Conservation (phyloP, 345 rosid species). For the Salix caprea region DNA sequence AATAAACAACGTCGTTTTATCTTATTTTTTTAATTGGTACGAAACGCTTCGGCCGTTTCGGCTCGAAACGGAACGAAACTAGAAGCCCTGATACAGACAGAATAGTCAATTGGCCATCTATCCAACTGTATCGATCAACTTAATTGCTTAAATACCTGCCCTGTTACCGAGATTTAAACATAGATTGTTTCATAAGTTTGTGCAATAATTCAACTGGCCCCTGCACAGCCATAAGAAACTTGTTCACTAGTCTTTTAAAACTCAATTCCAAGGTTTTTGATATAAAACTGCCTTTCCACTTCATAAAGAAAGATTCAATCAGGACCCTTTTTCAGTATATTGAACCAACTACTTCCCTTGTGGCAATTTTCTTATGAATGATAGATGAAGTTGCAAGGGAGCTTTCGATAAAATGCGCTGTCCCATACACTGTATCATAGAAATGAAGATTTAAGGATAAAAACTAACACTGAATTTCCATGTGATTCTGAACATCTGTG, state of each 20-base stretch:
- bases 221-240: background rate
- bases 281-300: background rate
- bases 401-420: background rate
- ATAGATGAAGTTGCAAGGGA: background rate
- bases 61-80: too few relatives aligned
- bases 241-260: background rate
- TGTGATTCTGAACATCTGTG: background rate
- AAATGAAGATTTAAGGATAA: background rate
- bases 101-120: background rate
- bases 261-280: background rate
- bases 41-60: too few relatives aligned
- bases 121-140: too few relatives aligned
- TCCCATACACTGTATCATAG: background rate
- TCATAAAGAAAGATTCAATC: background rate
- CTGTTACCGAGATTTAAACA: too few relatives aligned
- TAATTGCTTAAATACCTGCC: background rate
- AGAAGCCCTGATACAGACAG: too few relatives aligned
- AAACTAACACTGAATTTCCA: background rate
- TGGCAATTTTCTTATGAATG: background rate
- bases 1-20: too few relatives aligned
- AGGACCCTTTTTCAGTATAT: background rate
- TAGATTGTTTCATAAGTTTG: too few relatives aligned
- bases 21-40: too few relatives aligned
- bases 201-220: too few relatives aligned
- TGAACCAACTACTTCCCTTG: background rate